Evolutionary conservation across 768 basidiomycete genomes (phyloP).

Genomic region (Candolleomyces eurysporus): DNA sequence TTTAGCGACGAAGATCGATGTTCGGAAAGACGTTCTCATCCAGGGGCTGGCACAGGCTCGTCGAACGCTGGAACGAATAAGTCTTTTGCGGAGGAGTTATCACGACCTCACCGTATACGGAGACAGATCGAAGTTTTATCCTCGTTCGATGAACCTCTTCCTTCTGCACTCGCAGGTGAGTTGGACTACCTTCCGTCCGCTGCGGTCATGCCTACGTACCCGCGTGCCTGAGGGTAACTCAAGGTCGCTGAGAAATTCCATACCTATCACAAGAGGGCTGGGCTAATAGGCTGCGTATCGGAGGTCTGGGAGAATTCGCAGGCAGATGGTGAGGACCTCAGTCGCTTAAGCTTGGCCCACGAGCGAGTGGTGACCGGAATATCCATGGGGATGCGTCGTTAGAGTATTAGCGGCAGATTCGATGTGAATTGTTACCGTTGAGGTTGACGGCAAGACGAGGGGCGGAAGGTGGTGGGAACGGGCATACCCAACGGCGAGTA

Average conservation of each 20-base stretch:
- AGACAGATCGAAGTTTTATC: constrained; percentile 27
- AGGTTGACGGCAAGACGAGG: no score
- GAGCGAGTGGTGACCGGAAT: constrained; percentile 16
- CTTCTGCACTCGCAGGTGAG: constrained; percentile 64
- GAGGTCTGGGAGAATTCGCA: constrained; percentile 56
- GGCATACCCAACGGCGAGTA: no score
- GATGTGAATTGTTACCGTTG: constrained; percentile 6
- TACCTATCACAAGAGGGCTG: constrained; percentile 49
- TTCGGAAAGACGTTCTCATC: constrained; percentile 69
- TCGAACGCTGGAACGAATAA: constrained; percentile 23
- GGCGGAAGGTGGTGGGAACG: no score
- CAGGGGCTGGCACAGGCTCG: constrained; percentile 36
- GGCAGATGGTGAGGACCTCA: constrained; percentile 53
- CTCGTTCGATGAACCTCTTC: constrained; percentile 78
- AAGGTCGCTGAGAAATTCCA: constrained; percentile 36
- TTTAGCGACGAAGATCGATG: constrained; percentile 58
- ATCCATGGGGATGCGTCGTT: constrained; percentile 38
- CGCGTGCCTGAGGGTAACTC: constrained; percentile 44
- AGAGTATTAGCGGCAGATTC: constrained; percentile 71
- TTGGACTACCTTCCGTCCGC: constrained; percentile 42
- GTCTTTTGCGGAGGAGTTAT: constrained; percentile 53
- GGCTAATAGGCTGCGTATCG: constrained; percentile 51
- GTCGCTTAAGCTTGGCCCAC: constrained; percentile 36
- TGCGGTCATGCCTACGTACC: constrained; percentile 71
- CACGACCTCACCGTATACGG: constrained; percentile 36